A percentile compares a stretch with the other conserved stretches of the same genome.
Evolutionary conservation across 1,139 yeast genomes (phyloP).

Genomic region (Candida tunisiensis): DNA sequence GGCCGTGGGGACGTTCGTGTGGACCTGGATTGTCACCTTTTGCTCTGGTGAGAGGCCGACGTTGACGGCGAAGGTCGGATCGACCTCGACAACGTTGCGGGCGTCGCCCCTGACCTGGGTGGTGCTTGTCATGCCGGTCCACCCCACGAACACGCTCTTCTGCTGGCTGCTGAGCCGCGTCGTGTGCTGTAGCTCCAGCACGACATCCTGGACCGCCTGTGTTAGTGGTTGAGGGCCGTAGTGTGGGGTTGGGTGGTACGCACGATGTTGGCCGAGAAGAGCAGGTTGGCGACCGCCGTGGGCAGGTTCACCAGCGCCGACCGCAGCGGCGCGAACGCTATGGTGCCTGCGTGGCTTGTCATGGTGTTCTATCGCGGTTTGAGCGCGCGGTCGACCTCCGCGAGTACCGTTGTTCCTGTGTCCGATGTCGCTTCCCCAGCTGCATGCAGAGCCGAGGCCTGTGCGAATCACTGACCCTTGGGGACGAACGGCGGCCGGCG

Average conservation of each 20-base stretch:
- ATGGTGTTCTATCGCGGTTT: slow-evolving; percentile 3
- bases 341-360: slow-evolving; percentile 14
- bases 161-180: slow-evolving; percentile 13
- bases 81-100: slow-evolving; percentile 31
- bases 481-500: too few species aligned
- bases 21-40: slow-evolving; percentile 23
- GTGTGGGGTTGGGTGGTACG: slow-evolving; percentile 5
- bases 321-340: slow-evolving; percentile 23
- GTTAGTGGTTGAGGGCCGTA: neutral
- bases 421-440: too few species aligned
- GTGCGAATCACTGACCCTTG: too few species aligned
- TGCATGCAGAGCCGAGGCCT: too few species aligned
- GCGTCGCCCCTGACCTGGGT: slow-evolving; percentile 20
- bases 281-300: slow-evolving; percentile 26
- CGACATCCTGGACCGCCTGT: slow-evolving; percentile 36
- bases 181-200: slow-evolving; percentile 29
- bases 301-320: slow-evolving; percentile 49
- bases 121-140: slow-evolving; percentile 56
- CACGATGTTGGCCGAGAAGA: slow-evolving; percentile 36
- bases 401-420: too few species aligned
- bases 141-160: slow-evolving; percentile 40
- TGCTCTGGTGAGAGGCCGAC: slow-evolving; percentile 30
- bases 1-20: slow-evolving; percentile 32
- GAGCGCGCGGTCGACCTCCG: too few species aligned
- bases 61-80: slow-evolving; percentile 33